Base-by-base conservation (phyloP, 257 asterid species). In the Leonotis leonurus region DNA sequence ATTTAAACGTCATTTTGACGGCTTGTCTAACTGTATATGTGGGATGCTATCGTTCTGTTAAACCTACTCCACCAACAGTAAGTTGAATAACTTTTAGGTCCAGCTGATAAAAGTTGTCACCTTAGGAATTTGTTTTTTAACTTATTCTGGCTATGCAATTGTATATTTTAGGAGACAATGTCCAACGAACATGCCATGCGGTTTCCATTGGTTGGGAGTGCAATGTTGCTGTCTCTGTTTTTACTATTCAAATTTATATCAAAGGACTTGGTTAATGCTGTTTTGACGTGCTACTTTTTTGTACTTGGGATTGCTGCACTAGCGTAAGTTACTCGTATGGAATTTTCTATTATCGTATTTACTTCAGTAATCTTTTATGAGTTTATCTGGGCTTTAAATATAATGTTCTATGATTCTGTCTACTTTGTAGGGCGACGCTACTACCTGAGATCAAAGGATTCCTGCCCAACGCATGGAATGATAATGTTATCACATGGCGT, bases 161-260 rank as follows among this genome's bases (percentile, higher is more conserved):
- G 8, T n/a, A 11, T 49, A 39, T 65, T 76, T 71, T 77, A 93
- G 99, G 99, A 93, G 77, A 83, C 97, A 2, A 89, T 93, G 97
- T 93, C 97, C 71, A 89, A 80, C 11, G 96, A 89, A 74, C 99
- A 89, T 57, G 99, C 97, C 39, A 89, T 89, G 97, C 83, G 99
- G 36, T 93, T 89, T 56, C 99, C 97, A 17, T 76, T 93, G 70
- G 89, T 93, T 60, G 99, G 97, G 75, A 93, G 99, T 64, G 99
- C 96, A 1, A 80, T 89, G 96, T 82, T 93, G 78, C 72, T 89
- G 80, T 93, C 99, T 26, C 62, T 93, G 70, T 93, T 93, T 83
- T 77, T 93, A 61, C 99, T 93, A 25, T 93, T 93, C 72, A 93
- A 93, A 76, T 89, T 93, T 74, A 75, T 93, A n/a, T 87, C 99